These are phyloP conservation scores for Geosmithia flava DNA, from an alignment of 2,329 filamentous ascomycete species.

Conservation along the genomic window DNA sequence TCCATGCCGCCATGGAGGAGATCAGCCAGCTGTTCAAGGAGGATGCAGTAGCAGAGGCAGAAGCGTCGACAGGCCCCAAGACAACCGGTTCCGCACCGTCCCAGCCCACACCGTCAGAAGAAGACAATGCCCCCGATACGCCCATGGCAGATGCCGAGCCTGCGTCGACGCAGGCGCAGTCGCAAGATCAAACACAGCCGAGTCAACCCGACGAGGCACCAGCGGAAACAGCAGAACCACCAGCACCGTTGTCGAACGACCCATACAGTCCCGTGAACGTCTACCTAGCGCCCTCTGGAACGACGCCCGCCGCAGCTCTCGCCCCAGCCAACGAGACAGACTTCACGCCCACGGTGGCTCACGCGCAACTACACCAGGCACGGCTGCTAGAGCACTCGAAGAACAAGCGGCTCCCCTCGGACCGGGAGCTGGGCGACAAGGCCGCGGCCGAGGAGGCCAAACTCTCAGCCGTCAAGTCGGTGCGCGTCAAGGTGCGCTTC, in stretches of 20 bases:
- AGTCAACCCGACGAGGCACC: not conserved
- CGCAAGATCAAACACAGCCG: not conserved
- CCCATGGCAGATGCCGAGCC: constrained; percentile 10
- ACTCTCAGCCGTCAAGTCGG: constrained; percentile 51
- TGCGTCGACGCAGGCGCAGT: not conserved
- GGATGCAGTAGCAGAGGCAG: constrained; percentile 20
- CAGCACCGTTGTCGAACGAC: constrained; percentile 7
- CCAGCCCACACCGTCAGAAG: constrained; percentile 3
- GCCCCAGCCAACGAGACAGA: constrained; percentile 57
- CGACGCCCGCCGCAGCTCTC: constrained; percentile 64
- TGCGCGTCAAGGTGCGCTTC: constrained; percentile 72
- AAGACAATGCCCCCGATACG: constrained; percentile 7
- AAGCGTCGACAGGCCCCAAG: constrained; percentile 1
- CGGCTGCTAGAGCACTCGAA: constrained; percentile 47
- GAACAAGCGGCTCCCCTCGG: constrained; percentile 70
- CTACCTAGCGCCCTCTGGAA: constrained; percentile 64
- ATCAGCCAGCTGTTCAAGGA: constrained; percentile 65
- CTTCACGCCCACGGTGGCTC: constrained; percentile 63
- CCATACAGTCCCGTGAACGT: constrained; percentile 48
- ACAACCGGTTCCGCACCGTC: constrained; percentile 4
- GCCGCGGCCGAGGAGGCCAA: constrained; percentile 53
- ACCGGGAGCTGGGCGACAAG: constrained; percentile 65
- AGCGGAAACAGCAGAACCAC: not conserved
- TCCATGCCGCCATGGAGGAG: constrained; percentile 75
- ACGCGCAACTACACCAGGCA: constrained; percentile 63